A percentile compares a stretch with the other conserved stretches of the same genome.
Conservation (phyloP, 495 filamentous ascomycete species). For the Aspergillus leporis region DNA sequence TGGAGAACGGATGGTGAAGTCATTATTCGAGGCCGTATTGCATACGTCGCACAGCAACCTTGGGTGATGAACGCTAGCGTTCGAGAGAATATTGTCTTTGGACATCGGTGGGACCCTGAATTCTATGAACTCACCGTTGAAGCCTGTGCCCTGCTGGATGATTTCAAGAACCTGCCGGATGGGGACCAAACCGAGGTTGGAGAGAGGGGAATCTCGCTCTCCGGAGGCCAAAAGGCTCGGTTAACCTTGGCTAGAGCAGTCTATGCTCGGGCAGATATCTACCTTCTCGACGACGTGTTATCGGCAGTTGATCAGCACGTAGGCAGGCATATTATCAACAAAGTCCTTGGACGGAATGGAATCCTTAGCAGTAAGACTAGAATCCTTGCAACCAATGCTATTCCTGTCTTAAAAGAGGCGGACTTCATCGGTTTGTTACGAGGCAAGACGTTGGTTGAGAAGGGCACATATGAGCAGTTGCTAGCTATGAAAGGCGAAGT, state of each 20-base stretch:
- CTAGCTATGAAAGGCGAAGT: conserved; percentile 94
- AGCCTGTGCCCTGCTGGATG: conserved; percentile 88
- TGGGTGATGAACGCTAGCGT: conserved; percentile 99
- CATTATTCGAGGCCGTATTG: conserved; percentile 72
- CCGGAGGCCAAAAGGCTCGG: conserved; percentile 94
- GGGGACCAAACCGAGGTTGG: conserved; percentile 97
- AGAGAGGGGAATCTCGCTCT: conserved; percentile 95
- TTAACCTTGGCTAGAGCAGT: conserved; percentile 94
- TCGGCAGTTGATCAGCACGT: conserved; percentile 99
- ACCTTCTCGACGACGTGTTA: conserved; percentile 89
- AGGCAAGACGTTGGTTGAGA: conserved; percentile 81
- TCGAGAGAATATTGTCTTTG: conserved; percentile 95
- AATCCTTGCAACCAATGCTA: conserved; percentile 94
- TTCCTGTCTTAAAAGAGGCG: conserved; percentile 83
- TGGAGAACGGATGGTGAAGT: conserved; percentile 90
- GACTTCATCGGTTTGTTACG: conserved; percentile 83
- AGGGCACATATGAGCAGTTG: conserved; percentile 84
- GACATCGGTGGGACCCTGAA: conserved; percentile 87
- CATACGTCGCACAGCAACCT: conserved; percentile 87
- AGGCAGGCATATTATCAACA: conserved; percentile 89
- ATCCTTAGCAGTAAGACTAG: conserved; percentile 84
- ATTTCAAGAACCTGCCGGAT: conserved; percentile 90
- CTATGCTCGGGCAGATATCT: conserved; percentile 96
- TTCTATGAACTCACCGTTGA: conserved; percentile 96
- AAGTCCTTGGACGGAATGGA: conserved; percentile 83